These are phyloP conservation scores for Ceratocystis cubensis DNA, from an alignment of 2,329 filamentous ascomycete species.

Conservation along the genomic window DNA sequence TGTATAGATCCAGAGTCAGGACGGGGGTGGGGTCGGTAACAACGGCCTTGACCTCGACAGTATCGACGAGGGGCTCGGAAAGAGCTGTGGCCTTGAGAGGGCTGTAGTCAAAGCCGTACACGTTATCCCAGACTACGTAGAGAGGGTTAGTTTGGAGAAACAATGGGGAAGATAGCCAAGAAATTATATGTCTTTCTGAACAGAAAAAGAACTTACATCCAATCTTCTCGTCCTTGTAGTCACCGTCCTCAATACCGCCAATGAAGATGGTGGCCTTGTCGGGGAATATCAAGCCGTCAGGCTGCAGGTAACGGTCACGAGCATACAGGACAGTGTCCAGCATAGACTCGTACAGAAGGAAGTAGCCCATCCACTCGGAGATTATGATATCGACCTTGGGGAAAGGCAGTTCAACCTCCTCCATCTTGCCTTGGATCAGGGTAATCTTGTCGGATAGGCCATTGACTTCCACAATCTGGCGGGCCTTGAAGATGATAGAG, in stretches of 20 bases:
- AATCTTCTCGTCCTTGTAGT: slow-evolving; percentile 99
- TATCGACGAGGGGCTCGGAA: slow-evolving; percentile 92
- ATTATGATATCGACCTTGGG: slow-evolving; percentile 98
- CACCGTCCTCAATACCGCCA: slow-evolving; percentile 93
- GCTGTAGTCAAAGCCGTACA: slow-evolving; percentile 94
- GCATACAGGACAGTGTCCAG: slow-evolving; percentile 95
- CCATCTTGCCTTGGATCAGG: slow-evolving; percentile 98
- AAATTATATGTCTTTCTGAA: neutral
- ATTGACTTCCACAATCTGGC: slow-evolving; percentile 85
- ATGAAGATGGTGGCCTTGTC: slow-evolving; percentile 98
- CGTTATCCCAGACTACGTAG: slow-evolving; percentile 85
- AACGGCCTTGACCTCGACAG: slow-evolving; percentile 91
- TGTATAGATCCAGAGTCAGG: slow-evolving; percentile 87
- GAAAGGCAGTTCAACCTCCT: slow-evolving; percentile 87
- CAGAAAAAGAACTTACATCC: slow-evolving; percentile 61
- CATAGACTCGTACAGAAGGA: slow-evolving; percentile 98
- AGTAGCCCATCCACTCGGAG: slow-evolving; percentile 99
- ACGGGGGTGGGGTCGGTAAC: slow-evolving; percentile 82
- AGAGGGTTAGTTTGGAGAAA: slow-evolving; percentile 9
- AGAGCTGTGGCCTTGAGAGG: slow-evolving; percentile 89
- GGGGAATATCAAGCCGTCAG: slow-evolving; percentile 89
- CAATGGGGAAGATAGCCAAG: neutral
- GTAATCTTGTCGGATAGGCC: slow-evolving; percentile 94
- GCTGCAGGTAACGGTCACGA: slow-evolving; percentile 76
- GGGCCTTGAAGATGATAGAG: slow-evolving; percentile 96